Conservation (phyloP, 768 basidiomycete genomes). For the Lentinula sp. region DNA sequence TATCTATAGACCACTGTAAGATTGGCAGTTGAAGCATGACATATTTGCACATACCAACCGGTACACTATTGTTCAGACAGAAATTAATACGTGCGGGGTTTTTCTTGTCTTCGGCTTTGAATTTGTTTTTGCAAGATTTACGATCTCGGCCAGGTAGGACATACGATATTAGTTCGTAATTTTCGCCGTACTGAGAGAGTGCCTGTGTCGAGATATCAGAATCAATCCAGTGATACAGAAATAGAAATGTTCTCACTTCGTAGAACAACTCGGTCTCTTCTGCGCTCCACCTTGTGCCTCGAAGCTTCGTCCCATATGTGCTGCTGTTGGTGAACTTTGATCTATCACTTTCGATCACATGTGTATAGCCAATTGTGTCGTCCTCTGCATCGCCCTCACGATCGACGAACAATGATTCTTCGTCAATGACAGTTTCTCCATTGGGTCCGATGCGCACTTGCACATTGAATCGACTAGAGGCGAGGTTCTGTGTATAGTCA, state of each 20-base stretch:
- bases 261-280: constrained; percentile 88
- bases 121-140: constrained; percentile 90
- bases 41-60: constrained; percentile 54
- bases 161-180: constrained; percentile 87
- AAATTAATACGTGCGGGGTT: constrained; percentile 71
- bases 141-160: constrained; percentile 81
- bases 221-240: background rate
- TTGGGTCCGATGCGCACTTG: constrained; percentile 86
- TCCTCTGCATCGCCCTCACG: constrained; percentile 56
- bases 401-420: constrained; percentile 78
- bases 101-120: constrained; percentile 83
- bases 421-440: constrained; percentile 83
- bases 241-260: constrained; percentile 44
- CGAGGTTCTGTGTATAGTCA: constrained; percentile 60
- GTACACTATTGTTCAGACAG: constrained; percentile 67
- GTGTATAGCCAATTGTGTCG: constrained; percentile 62
- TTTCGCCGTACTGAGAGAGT: constrained; percentile 85
- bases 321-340: constrained; percentile 83
- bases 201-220: constrained; percentile 45
- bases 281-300: constrained; percentile 84
- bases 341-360: constrained; percentile 76
- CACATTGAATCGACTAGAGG: constrained; percentile 71
- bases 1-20: constrained; percentile 38
- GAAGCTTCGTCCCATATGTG: constrained; percentile 73
- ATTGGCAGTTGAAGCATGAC: background rate